These are phyloP conservation scores for Tetraselmis striata DNA, from an alignment of 139 green algal species.

Conservation along the genomic window DNA sequence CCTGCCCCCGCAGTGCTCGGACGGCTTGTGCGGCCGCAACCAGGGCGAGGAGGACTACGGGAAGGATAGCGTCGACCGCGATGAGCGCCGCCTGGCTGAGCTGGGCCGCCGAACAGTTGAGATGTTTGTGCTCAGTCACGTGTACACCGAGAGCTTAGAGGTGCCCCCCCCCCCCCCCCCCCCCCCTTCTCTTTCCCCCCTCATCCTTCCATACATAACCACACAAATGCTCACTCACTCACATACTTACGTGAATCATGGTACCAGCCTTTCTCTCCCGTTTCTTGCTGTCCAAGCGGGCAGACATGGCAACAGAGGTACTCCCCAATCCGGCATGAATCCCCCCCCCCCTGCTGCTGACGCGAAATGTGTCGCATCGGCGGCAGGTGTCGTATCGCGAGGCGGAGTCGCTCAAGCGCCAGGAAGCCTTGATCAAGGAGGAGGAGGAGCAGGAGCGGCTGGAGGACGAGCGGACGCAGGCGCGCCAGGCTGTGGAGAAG, in stretches of 20 bases:
- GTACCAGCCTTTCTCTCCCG: too few relatives aligned
- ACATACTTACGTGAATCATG: too few relatives aligned
- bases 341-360: too few relatives aligned
- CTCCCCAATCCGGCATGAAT: too few relatives aligned
- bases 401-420: constrained; percentile 74
- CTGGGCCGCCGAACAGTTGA: constrained; percentile 83
- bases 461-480: constrained; percentile 41
- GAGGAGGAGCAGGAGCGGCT: constrained; percentile 62
- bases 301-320: too few relatives aligned
- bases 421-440: constrained; percentile 89
- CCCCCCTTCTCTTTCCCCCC: too few relatives aligned
- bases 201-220: too few relatives aligned
- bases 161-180: constrained; percentile 21
- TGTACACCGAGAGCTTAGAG: constrained; percentile 68
- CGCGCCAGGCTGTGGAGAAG: constrained; percentile 41
- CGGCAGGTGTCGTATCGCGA: constrained; percentile 78
- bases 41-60: constrained; percentile 45
- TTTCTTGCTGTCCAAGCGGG: too few relatives aligned
- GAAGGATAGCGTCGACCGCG: constrained; percentile 73
- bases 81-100: constrained; percentile 87
- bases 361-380: too few relatives aligned
- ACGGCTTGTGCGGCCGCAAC: background rate
- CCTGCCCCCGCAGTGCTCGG: background rate
- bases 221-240: too few relatives aligned
- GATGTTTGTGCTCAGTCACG: constrained; percentile 82